phyloP scores from a whole-genome alignment of 2,329 filamentous ascomycete species.

The Boeremia exigua region DNA sequence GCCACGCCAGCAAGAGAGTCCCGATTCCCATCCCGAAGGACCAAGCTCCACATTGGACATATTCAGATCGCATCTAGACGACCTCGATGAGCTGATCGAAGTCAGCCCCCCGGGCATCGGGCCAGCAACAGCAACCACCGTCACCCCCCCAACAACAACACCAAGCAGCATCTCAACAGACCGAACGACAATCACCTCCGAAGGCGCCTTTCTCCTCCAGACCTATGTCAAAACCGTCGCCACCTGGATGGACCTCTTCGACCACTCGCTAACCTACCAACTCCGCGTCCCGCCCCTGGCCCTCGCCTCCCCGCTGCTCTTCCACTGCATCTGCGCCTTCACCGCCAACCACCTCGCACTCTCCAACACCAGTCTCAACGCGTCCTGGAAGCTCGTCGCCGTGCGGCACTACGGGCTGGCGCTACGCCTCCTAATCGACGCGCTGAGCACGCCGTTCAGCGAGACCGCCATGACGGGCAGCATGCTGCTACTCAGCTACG shows the following conservation, averaged over 20 bases:
- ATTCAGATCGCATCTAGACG: conserved; percentile 33
- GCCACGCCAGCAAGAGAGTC: conserved; percentile 20
- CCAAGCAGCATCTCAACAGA: conserved; percentile 6
- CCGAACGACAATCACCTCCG: conserved; percentile 29
- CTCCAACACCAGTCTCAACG: conserved; percentile 28
- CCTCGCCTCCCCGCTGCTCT: conserved; percentile 39
- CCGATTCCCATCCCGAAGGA: neutral
- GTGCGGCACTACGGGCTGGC: conserved; percentile 40
- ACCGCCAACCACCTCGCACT: conserved; percentile 44
- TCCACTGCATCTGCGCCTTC: conserved; percentile 44
- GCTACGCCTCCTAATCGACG: conserved; percentile 37
- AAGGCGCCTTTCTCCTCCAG: conserved; percentile 42
- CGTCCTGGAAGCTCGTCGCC: conserved; percentile 40
- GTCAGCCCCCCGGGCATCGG: conserved; percentile 15
- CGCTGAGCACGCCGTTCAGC: conserved; percentile 32
- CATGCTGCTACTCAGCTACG: conserved; percentile 44
- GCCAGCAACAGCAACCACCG: conserved; percentile 18
- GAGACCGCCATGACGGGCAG: conserved; percentile 42
- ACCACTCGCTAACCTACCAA: conserved; percentile 40
- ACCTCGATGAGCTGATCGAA: conserved; percentile 24
- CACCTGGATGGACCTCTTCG: conserved; percentile 46
- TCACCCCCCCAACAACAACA: conserved; percentile 19
- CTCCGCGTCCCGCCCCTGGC: conserved; percentile 35
- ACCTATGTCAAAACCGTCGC: conserved; percentile 43
- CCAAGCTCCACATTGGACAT: conserved; percentile 20